Percentiles rank a stretch among this genome's conserved stretches.
Evolutionary conservation across 176 grass and related monocot genomes (phyloP).

Genomic region (Chloris gayana): DNA sequence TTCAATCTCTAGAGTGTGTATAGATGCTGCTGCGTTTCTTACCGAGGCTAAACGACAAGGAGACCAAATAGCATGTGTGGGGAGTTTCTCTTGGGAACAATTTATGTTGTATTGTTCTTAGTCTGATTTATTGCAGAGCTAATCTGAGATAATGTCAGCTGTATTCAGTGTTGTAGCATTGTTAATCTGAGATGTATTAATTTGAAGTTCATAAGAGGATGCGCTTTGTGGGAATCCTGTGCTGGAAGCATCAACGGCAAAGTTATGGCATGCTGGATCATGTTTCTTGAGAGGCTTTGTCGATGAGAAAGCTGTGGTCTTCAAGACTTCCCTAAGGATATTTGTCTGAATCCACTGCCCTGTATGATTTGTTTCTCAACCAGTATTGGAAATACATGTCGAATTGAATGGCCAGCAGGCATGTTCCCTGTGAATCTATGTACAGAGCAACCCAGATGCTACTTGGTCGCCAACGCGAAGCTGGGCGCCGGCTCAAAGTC

Average conservation of each 20-base stretch:
- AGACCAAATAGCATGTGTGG: slow-evolving; percentile 29
- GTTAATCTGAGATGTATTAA: neutral
- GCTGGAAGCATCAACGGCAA: neutral
- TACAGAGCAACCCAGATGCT: slow-evolving; percentile 17
- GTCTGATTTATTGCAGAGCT: slow-evolving; percentile 36
- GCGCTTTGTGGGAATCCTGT: neutral
- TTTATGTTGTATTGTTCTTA: slow-evolving; percentile 30
- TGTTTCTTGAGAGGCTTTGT: too few relatives aligned
- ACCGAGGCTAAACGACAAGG: slow-evolving; percentile 38
- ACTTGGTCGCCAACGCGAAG: slow-evolving; percentile 57
- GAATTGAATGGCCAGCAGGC: neutral
- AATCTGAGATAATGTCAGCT: slow-evolving; percentile 15
- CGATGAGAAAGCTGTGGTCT: too few relatives aligned
- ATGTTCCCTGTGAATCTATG: slow-evolving; percentile 12
- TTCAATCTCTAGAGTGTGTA: slow-evolving; percentile 42
- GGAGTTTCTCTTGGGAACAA: slow-evolving; percentile 2
- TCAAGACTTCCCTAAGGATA: too few relatives aligned
- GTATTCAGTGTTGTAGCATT: neutral
- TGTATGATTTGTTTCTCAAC: neutral
- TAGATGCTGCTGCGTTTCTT: slow-evolving; percentile 54
- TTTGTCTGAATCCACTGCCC: too few relatives aligned
- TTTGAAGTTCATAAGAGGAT: neutral
- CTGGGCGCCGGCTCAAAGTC: slow-evolving; percentile 49
- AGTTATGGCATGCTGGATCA: neutral
- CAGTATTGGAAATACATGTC: neutral